These are phyloP conservation scores for Pythium utonaiense DNA, from an alignment of 352 stramenopile genomes.

Conservation along the genomic window DNA sequence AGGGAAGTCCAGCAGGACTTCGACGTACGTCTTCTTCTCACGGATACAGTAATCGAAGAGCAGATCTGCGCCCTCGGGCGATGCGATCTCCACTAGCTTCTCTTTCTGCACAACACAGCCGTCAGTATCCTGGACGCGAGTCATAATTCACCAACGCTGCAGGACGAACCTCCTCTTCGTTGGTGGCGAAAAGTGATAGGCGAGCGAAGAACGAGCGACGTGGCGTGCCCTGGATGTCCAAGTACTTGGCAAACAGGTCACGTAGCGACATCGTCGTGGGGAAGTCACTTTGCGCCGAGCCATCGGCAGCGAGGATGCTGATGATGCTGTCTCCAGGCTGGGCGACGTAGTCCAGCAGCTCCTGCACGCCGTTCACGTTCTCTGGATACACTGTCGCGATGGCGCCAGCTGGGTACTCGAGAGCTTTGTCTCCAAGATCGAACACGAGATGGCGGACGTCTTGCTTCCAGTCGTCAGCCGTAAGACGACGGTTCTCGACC, in stretches of 20 bases:
- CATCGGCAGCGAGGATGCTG: constrained; percentile 46
- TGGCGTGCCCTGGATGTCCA: constrained; percentile 86
- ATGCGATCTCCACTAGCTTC: constrained; percentile 89
- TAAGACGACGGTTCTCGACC: constrained; percentile 60
- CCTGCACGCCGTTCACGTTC: constrained; percentile 63
- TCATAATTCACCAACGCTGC: no score
- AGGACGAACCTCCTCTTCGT: constrained; percentile 79
- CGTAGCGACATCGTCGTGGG: constrained; percentile 48
- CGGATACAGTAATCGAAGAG: constrained; percentile 93
- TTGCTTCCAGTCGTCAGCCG: constrained; percentile 68
- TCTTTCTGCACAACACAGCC: constrained; percentile 56
- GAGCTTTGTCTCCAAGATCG: constrained; percentile 29
- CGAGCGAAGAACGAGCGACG: constrained; percentile 86
- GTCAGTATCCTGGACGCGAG: not conserved
- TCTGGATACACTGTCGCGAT: constrained; percentile 79
- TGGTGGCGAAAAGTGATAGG: constrained; percentile 74
- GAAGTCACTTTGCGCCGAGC: constrained; percentile 42
- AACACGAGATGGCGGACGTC: constrained; percentile 81
- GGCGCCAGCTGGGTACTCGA: constrained; percentile 59
- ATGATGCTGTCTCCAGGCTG: constrained; percentile 35
- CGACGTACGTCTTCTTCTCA: constrained; percentile 89
- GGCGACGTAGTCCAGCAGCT: constrained; percentile 59
- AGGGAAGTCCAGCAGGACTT: constrained; percentile 86
- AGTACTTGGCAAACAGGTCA: constrained; percentile 78
- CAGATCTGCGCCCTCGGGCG: constrained; percentile 85